phyloP scores from a whole-genome alignment of 2,329 filamentous ascomycete genomes.

The Microascus cirrosus region DNA sequence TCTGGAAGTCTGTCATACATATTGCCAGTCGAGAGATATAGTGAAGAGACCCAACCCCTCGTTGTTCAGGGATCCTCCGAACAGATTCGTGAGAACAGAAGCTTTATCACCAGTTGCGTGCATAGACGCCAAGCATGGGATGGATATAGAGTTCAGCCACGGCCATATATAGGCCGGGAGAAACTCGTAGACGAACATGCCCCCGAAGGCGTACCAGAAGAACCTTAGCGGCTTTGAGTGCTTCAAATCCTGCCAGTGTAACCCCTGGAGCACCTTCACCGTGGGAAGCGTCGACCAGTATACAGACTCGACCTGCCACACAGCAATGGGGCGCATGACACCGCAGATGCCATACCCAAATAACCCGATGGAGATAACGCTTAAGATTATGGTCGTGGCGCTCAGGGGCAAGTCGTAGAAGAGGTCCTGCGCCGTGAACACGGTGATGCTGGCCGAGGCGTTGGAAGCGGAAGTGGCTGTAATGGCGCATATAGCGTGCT shows the following conservation, averaged over 20 bases:
- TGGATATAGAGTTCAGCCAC: slow-evolving; percentile 42
- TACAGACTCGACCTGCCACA: slow-evolving; percentile 44
- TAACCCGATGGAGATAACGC: slow-evolving; percentile 39
- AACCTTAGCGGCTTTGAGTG: slow-evolving; percentile 36
- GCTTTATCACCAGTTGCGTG: slow-evolving; percentile 34
- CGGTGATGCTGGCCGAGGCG: slow-evolving; percentile 25
- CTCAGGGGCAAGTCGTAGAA: slow-evolving; percentile 38
- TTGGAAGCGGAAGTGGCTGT: slow-evolving; percentile 43
- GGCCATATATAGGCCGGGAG: slow-evolving; percentile 44
- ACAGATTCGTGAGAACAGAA: slow-evolving; percentile 30
- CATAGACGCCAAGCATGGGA: slow-evolving; percentile 41
- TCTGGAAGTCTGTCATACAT: slow-evolving; percentile 23
- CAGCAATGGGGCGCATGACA: slow-evolving; percentile 38
- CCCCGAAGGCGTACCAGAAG: slow-evolving; percentile 38
- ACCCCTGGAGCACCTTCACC: slow-evolving; percentile 40
- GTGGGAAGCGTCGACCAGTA: slow-evolving; percentile 43
- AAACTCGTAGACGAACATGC: slow-evolving; percentile 39
- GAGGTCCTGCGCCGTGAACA: slow-evolving; percentile 36
- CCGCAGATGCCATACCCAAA: slow-evolving; percentile 45
- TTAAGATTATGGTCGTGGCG: slow-evolving; percentile 33
- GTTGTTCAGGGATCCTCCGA: slow-evolving; percentile 39
- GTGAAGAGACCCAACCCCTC: slow-evolving; percentile 38
- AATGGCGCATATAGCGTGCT: slow-evolving; percentile 42
- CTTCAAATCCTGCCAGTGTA: slow-evolving; percentile 40
- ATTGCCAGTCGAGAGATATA: slow-evolving; percentile 44